Evolutionary conservation across 2,329 filamentous ascomycete genomes (phyloP).

Genomic region (Aureobasidium zeae): DNA sequence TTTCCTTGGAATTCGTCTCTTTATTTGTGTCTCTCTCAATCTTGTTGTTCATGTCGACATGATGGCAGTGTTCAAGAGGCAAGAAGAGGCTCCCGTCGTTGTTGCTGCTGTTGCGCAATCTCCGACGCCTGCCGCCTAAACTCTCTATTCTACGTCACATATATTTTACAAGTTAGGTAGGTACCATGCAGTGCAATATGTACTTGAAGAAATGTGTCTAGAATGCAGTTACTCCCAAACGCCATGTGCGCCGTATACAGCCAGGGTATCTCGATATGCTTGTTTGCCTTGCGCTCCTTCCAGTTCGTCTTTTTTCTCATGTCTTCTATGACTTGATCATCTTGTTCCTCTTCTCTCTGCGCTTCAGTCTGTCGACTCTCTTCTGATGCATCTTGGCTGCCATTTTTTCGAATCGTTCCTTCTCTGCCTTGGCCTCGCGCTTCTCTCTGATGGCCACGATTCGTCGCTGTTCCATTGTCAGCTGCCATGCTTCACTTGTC

Average conservation of each 20-base stretch:
- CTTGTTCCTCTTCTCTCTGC: constrained; percentile 95
- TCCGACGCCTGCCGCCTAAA: constrained; percentile 5
- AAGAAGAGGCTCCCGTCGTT: not conserved
- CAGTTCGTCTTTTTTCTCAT: not conserved
- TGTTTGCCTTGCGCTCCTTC: constrained; percentile 17
- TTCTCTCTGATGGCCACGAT: constrained; percentile 77
- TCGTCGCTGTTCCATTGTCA: constrained; percentile 48
- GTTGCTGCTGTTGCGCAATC: constrained; percentile 3
- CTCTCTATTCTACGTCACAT: constrained; percentile 10
- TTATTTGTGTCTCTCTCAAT: too few relatives aligned
- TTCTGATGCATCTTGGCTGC: constrained; percentile 97
- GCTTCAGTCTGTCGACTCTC: constrained; percentile 83
- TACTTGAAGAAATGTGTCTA: not conserved
- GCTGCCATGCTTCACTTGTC: not conserved
- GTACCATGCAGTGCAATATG: not conserved
- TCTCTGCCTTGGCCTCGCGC: constrained; percentile 82
- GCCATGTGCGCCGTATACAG: constrained; percentile 13
- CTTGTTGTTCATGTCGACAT: constrained; percentile 4
- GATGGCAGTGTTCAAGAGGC: not conserved
- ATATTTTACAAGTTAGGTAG: not conserved
- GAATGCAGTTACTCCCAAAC: too few relatives aligned
- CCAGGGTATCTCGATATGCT: constrained; percentile 12
- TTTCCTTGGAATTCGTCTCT: too few relatives aligned
- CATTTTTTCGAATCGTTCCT: constrained; percentile 84
- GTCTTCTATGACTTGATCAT: constrained; percentile 43